Evolutionary conservation across 2,329 filamentous ascomycete species (phyloP).

Genomic region (Trichophyton schoenleinii): DNA sequence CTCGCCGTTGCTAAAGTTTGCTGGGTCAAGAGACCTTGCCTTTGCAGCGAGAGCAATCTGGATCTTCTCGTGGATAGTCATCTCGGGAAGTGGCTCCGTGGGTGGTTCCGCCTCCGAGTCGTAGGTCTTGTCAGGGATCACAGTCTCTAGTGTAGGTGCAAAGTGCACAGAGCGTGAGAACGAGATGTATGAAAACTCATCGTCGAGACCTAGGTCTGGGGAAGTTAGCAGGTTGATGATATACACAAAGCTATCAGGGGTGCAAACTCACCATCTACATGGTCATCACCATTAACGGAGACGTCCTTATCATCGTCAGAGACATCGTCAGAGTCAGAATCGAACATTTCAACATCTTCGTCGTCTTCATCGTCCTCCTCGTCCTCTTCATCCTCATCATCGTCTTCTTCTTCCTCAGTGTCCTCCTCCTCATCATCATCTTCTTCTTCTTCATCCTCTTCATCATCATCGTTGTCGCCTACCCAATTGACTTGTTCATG

Average conservation of each 20-base stretch:
- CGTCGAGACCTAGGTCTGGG: not conserved
- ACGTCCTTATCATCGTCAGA: too few relatives aligned
- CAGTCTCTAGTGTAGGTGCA: conserved; percentile 6
- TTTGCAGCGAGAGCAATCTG: conserved; percentile 21
- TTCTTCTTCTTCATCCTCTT: not conserved
- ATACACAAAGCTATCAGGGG: too few relatives aligned
- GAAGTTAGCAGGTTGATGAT: not conserved
- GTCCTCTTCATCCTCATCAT: not conserved
- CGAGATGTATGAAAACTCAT: conserved; percentile 10
- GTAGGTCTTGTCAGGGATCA: conserved; percentile 4
- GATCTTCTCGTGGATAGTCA: conserved; percentile 33
- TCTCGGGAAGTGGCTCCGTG: conserved; percentile 10
- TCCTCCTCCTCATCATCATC: not conserved
- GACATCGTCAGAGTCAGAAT: not conserved
- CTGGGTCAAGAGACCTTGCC: conserved; percentile 12
- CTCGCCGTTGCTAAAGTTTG: not conserved
- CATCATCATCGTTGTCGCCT: not conserved
- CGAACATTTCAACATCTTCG: not conserved
- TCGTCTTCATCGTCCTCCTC: not conserved
- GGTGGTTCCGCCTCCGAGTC: not conserved
- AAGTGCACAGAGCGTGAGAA: conserved; percentile 13
- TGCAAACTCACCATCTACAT: not conserved
- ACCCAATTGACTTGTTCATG: not conserved
- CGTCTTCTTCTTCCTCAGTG: not conserved
- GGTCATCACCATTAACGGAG: not conserved